A percentile compares a stretch with the other conserved stretches of the same genome.
These are phyloP conservation scores for Colletotrichum euphorbiae DNA, from an alignment of 2,329 filamentous ascomycete genomes.

Conservation along the genomic window DNA sequence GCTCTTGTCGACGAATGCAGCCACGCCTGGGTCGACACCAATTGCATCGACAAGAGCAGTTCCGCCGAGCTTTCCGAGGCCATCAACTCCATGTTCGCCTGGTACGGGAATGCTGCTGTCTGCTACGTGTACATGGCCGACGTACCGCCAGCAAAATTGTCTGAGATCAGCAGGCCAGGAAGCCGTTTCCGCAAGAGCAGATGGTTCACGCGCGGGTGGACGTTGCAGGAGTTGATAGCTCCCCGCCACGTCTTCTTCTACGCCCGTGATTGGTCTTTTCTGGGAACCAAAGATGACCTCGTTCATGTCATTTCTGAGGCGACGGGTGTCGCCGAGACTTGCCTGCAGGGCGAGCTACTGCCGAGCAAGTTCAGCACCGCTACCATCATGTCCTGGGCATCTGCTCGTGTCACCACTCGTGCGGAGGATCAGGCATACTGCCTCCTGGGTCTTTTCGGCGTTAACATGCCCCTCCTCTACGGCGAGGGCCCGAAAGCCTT, in stretches of 20 bases:
- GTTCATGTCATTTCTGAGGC: background rate
- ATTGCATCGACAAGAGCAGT: slow-evolving; percentile 26
- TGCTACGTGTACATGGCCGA: slow-evolving; percentile 43
- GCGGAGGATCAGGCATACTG: slow-evolving; percentile 50
- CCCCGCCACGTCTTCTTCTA: slow-evolving; percentile 24
- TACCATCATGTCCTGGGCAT: slow-evolving; percentile 51
- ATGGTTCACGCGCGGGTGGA: slow-evolving; percentile 41
- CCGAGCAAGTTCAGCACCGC: slow-evolving; percentile 42
- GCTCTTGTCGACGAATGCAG: background rate
- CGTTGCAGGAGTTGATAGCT: slow-evolving; percentile 39
- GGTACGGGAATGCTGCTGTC: slow-evolving; percentile 38
- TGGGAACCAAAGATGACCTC: background rate
- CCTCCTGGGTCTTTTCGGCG: slow-evolving; percentile 50
- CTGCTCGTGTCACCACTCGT: slow-evolving; percentile 46
- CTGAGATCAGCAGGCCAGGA: background rate
- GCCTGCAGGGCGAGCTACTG: background rate
- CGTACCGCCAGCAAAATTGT: background rate
- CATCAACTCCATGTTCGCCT: slow-evolving; percentile 39
- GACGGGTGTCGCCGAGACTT: background rate
- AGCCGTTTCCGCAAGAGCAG: background rate
- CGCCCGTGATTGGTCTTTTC: slow-evolving; percentile 20
- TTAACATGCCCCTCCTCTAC: slow-evolving; percentile 52
- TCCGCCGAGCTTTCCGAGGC: slow-evolving; percentile 28
- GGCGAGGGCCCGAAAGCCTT: slow-evolving; percentile 51
- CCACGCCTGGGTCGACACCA: slow-evolving; percentile 17